Evolutionary conservation across 2,329 filamentous ascomycete species (phyloP).

Genomic region (Tolypocladium endophyticum): DNA sequence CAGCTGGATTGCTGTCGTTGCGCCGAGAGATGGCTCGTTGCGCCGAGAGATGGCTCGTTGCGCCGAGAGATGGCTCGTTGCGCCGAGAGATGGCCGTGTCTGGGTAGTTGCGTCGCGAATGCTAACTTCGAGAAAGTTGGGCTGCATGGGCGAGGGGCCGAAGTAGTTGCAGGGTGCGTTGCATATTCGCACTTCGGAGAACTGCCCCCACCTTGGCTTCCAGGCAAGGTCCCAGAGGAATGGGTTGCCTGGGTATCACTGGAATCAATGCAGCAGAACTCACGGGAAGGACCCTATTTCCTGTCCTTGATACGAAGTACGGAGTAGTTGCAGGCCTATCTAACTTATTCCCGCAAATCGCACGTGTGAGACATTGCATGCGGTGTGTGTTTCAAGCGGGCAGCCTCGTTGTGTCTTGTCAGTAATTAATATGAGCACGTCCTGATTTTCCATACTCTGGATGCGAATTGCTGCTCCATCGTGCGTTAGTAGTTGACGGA

Average conservation of each 20-base stretch:
- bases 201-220: not conserved
- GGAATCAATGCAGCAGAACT: not conserved
- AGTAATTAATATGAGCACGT: not conserved
- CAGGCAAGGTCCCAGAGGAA: not conserved
- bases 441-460: too few relatives aligned
- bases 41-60: too few relatives aligned
- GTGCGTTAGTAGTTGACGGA: too few relatives aligned
- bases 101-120: not conserved
- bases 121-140: not conserved
- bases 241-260: not conserved
- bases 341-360: not conserved
- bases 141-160: not conserved
- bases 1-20: not conserved
- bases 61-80: too few relatives aligned
- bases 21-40: not conserved
- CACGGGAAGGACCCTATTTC: not conserved
- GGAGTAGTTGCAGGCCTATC: too few relatives aligned
- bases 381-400: not conserved
- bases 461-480: not conserved
- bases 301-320: not conserved
- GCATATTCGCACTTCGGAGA: not conserved
- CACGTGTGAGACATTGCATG: not conserved
- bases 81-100: not conserved
- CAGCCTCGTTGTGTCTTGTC: not conserved
- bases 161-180: not conserved